Evolutionary conservation across 371 early-diverging fungal species (phyloP).

Genomic region (Gilbertella persicaria): DNA sequence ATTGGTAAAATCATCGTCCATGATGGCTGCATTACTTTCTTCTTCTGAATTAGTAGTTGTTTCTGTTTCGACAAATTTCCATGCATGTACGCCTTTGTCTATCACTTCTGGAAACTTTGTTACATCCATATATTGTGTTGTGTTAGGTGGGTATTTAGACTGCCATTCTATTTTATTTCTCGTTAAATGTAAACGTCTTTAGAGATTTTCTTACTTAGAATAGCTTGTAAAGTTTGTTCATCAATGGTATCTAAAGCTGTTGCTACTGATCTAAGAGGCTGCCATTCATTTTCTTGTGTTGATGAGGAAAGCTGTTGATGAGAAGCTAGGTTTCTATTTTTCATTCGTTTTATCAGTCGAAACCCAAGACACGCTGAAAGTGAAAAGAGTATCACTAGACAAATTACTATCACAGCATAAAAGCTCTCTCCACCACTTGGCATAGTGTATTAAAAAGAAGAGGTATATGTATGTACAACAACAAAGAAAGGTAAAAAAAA

Average conservation of each 20-base stretch:
- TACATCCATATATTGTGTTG: constrained; percentile 29
- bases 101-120: constrained; percentile 23
- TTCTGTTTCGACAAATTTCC: constrained; percentile 37
- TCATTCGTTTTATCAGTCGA: constrained; percentile 22
- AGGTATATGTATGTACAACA: background rate
- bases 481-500: too few relatives aligned
- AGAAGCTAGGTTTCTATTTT: background rate
- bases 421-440: constrained; percentile 17
- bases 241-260: constrained; percentile 13
- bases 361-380: constrained; percentile 27
- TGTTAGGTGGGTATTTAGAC: constrained; percentile 33
- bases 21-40: constrained; percentile 62
- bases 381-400: constrained; percentile 21
- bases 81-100: constrained; percentile 39
- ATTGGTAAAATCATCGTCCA: constrained; percentile 68
- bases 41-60: constrained; percentile 34
- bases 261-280: constrained; percentile 12
- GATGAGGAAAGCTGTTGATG: constrained; percentile 4
- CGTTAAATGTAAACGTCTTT: background rate
- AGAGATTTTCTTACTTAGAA: constrained; percentile 15
- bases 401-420: constrained; percentile 29
- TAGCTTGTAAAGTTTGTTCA: constrained; percentile 14
- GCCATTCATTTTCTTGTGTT: constrained; percentile 22
- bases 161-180: constrained; percentile 35
- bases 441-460: background rate